These are phyloP conservation scores for Trametes polyzona DNA, from an alignment of 1,284 basidiomycete species.

Conservation along the genomic window DNA sequence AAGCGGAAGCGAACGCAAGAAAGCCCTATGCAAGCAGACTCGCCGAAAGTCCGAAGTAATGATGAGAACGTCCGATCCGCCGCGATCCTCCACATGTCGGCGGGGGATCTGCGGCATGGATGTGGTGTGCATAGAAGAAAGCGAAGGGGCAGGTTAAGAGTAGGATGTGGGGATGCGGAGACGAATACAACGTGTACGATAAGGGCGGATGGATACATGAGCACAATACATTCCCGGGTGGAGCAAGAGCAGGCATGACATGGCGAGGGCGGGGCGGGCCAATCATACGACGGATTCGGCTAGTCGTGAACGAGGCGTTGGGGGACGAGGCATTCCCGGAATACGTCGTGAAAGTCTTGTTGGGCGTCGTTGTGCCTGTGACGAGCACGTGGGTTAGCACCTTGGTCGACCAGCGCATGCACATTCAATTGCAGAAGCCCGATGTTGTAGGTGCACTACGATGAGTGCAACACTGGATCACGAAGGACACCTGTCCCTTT, in stretches of 20 bases:
- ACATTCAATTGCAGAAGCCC: no score
- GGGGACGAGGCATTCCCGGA: constrained; percentile 29
- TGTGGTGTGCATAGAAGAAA: neutral
- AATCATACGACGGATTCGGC: constrained; percentile 27
- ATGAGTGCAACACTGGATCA: no score
- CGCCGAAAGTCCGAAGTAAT: constrained; percentile 3
- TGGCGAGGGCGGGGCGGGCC: neutral
- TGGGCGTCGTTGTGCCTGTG: constrained; percentile 34
- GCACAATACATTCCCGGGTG: constrained; percentile 20
- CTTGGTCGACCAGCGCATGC: no score
- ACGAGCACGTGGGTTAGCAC: neutral
- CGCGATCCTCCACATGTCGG: neutral
- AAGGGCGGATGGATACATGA: constrained; percentile 23
- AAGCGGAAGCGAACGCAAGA: constrained; percentile 1
- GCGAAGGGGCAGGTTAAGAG: neutral
- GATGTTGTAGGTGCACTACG: no score
- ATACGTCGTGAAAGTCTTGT: constrained; percentile 31
- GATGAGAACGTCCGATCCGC: neutral
- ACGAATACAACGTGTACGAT: constrained; percentile 20
- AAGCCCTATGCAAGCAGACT: constrained; percentile 4
- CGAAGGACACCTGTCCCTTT: no score
- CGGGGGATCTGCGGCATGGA: neutral
- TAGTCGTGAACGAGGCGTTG: constrained; percentile 34
- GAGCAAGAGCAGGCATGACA: neutral
- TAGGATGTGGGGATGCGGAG: neutral